phyloP scores from a whole-genome alignment of 148 eudicot species.

The Linanthus parryae region DNA sequence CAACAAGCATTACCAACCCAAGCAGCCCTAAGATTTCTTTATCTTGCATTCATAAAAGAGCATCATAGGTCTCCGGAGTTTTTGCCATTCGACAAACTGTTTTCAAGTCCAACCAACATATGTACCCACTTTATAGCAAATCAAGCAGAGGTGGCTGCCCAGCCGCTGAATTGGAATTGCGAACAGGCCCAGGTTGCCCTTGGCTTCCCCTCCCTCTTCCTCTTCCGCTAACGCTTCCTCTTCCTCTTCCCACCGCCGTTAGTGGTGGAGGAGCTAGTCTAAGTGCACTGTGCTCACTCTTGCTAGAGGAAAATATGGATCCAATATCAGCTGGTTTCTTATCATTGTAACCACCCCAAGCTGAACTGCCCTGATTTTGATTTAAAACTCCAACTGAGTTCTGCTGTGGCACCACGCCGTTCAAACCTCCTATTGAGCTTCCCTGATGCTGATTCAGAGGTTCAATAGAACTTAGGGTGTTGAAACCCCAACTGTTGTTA shows the following conservation, averaged over 20 bases:
- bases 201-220: slow-evolving; percentile 72
- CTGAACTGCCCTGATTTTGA: slow-evolving; percentile 40
- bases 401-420: slow-evolving; percentile 29
- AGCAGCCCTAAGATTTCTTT: too few species aligned
- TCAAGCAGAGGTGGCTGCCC: slow-evolving; percentile 88
- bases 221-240: slow-evolving; percentile 63
- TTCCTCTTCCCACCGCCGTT: slow-evolving; percentile 73
- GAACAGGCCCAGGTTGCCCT: slow-evolving; percentile 31
- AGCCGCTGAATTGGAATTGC: slow-evolving; percentile 22
- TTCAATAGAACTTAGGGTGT: slow-evolving; percentile 24
- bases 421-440: slow-evolving; percentile 21
- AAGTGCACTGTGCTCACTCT: slow-evolving; percentile 50
- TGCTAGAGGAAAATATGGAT: slow-evolving; percentile 62
- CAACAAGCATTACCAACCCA: too few species aligned
- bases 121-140: slow-evolving; percentile 40
- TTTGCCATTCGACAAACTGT: too few species aligned
- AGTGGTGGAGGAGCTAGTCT: slow-evolving; percentile 92
- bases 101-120: background rate
- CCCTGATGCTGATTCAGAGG: slow-evolving; percentile 44
- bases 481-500: slow-evolving; percentile 37
- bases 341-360: slow-evolving; percentile 15
- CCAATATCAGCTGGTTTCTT: slow-evolving; percentile 53
- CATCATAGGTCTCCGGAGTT: too few species aligned
- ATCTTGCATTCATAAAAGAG: too few species aligned
- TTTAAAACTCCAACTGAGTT: slow-evolving; percentile 47